phyloP scores from a whole-genome alignment of 352 stramenopile genomes.

The Peronospora belbahrii region DNA sequence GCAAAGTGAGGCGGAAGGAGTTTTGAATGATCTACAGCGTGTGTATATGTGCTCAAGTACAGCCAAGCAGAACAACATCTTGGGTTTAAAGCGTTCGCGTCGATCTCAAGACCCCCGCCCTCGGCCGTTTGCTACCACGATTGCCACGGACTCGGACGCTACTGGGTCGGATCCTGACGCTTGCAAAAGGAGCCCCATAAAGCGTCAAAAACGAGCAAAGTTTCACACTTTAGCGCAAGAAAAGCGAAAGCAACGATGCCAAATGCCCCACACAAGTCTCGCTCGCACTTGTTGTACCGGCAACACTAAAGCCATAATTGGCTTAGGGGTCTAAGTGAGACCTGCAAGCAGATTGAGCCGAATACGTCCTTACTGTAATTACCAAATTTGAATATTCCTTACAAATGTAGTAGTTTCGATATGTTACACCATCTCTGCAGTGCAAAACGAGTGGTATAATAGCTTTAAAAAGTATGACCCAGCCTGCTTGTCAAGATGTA shows the following conservation, averaged over 20 bases:
- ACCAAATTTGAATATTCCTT: neutral
- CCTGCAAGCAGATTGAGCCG: slow-evolving; percentile 8
- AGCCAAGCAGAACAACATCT: neutral
- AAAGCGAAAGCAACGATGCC: slow-evolving; percentile 13
- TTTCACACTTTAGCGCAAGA: slow-evolving; percentile 12
- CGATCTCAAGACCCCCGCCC: slow-evolving; percentile 9
- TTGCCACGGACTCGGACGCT: slow-evolving; percentile 15
- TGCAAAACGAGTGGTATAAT: too few relatives aligned
- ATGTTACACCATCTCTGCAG: too few relatives aligned
- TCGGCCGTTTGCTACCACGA: neutral
- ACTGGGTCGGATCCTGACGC: slow-evolving; percentile 15
- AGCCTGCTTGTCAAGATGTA: too few relatives aligned
- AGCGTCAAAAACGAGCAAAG: slow-evolving; percentile 14
- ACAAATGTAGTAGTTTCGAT: too few relatives aligned
- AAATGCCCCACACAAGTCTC: slow-evolving; percentile 4
- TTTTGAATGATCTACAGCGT: slow-evolving; percentile 31
- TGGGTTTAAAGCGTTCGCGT: slow-evolving; percentile 16
- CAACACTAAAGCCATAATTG: slow-evolving; percentile 18
- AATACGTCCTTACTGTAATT: slow-evolving; percentile 2
- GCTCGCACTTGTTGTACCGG: slow-evolving; percentile 15
- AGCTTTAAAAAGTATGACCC: too few relatives aligned
- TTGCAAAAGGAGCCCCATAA: slow-evolving; percentile 8
- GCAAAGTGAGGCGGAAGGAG: slow-evolving; percentile 30
- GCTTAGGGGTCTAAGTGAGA: slow-evolving; percentile 3
- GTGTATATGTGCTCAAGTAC: slow-evolving; percentile 25